phyloP scores from a whole-genome alignment of 768 basidiomycete genomes.

The Lentinula raphanica region DNA sequence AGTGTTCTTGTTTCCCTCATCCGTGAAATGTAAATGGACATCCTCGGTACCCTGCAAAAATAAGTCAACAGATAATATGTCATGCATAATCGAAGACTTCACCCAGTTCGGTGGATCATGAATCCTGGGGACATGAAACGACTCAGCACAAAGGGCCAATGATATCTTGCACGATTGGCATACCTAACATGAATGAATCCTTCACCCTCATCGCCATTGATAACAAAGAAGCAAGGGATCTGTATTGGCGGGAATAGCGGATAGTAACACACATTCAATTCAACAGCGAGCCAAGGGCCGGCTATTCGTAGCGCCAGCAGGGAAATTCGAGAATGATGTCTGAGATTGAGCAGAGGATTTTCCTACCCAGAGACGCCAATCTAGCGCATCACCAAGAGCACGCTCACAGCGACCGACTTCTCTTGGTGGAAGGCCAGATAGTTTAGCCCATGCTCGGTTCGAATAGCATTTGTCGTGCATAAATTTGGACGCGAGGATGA shows the following conservation, averaged over 20 bases:
- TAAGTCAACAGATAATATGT: neutral
- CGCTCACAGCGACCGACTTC: constrained; percentile 90
- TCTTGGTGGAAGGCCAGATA: constrained; percentile 79
- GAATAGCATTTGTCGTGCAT: constrained; percentile 92
- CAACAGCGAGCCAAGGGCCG: constrained; percentile 44
- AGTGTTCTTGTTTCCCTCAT: constrained; percentile 44
- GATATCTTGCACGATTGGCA: constrained; percentile 10
- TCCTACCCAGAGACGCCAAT: constrained; percentile 92
- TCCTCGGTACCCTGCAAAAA: constrained; percentile 52
- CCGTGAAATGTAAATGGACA: constrained; percentile 66
- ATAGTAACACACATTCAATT: constrained; percentile 42
- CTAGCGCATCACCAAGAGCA: constrained; percentile 78
- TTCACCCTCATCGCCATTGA: constrained; percentile 55
- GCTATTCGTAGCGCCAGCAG: constrained; percentile 14
- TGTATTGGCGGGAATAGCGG: constrained; percentile 12
- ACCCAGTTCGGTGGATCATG: constrained; percentile 74
- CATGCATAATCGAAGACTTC: constrained; percentile 15
- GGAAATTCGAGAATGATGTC: constrained; percentile 14
- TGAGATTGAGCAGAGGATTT: constrained; percentile 42
- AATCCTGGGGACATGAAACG: constrained; percentile 38
- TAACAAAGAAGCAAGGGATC: constrained; percentile 45
- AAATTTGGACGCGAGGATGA: constrained; percentile 90
- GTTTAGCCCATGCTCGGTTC: constrained; percentile 90
- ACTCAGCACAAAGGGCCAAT: neutral
- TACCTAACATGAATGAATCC: constrained; percentile 73